Evolutionary conservation across 2,329 filamentous ascomycete species (phyloP), one percentile per base, ranked within the genome.

Genomic region (Neofusicoccum ribis): DNA sequence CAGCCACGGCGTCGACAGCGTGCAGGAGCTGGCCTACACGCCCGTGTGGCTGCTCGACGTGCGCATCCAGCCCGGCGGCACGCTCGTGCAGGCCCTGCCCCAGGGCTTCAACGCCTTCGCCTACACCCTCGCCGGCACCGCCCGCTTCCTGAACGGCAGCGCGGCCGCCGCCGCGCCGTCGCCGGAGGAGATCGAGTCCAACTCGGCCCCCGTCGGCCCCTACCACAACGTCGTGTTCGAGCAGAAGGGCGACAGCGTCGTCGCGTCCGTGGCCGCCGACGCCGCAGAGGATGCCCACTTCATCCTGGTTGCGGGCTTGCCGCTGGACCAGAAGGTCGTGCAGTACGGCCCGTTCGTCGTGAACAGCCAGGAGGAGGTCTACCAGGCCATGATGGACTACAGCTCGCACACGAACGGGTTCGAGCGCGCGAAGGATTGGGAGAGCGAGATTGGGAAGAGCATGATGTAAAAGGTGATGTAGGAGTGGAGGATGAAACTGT

Each of bases 21-120:
- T 97, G 62, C 88, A 94, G 75, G 93, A 98, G 73, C 83, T 98
- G 50, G 93, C 94, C 14, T 97, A 98, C 79, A 98, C 94, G 1
- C 95, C 95, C 0, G 93, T 98, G n/a, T 98, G 94, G 94, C 84
- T 97, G 68, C 83, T 98, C 50, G 94, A 98, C 75, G 82, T 97
- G 60, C 88, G 86, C 20, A 86, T 98, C 62, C 81, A 87, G 72
- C 93, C 93, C 0, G 94, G 94, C 62, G 93, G 91, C 52, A 87
- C 83, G 66, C 82, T 98, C 69, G 84, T 82, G 23, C 94, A 98
- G 80, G 78, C 86, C 5, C 74, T 98, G 2, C 94, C 94, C 0
- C 80, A 83, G 67, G 89, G 88, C 34, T 98, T 93, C 92, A 97
- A 96, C 76, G 88, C 91, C 1, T 98, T 98, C 73, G 89, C 89